Evolutionary conservation across 2,329 filamentous ascomycete genomes (phyloP).

Genomic region (Pezicula rhizophila): DNA sequence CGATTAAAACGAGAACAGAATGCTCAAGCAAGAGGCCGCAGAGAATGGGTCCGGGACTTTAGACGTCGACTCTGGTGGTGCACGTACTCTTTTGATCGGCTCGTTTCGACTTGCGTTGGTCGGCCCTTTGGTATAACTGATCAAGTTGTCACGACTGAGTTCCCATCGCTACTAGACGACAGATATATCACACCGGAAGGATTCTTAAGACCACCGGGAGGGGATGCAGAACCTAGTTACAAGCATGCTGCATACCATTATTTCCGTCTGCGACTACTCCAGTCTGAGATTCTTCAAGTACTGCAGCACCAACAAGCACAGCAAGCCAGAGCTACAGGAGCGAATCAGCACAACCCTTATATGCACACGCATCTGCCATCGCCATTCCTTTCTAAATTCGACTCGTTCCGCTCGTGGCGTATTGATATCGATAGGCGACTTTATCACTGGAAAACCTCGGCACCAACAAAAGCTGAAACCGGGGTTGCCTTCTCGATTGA

Average conservation of each 20-base stretch:
- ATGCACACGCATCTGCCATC: slow-evolving; percentile 77
- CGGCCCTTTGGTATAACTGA: slow-evolving; percentile 93
- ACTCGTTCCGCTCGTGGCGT: slow-evolving; percentile 83
- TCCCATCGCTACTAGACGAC: slow-evolving; percentile 84
- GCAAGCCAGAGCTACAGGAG: slow-evolving; percentile 60
- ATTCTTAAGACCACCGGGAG: slow-evolving; percentile 50
- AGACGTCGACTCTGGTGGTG: slow-evolving; percentile 92
- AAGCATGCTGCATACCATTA: slow-evolving; percentile 91
- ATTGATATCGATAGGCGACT: slow-evolving; percentile 79
- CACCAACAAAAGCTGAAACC: slow-evolving; percentile 71
- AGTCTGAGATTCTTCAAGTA: slow-evolving; percentile 93
- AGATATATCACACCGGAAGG: slow-evolving; percentile 77
- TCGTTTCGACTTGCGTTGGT: slow-evolving; percentile 90
- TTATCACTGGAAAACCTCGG: slow-evolving; percentile 78
- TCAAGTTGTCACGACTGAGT: slow-evolving; percentile 91
- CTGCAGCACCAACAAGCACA: slow-evolving; percentile 88
- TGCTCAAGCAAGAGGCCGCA: slow-evolving; percentile 53
- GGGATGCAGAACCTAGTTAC: slow-evolving; percentile 66
- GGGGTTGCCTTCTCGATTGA: slow-evolving; percentile 86
- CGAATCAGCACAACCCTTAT: slow-evolving; percentile 60
- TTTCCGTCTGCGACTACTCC: slow-evolving; percentile 78
- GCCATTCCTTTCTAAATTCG: slow-evolving; percentile 77
- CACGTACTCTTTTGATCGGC: slow-evolving; percentile 89
- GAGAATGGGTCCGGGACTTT: slow-evolving; percentile 81
- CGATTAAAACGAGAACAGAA: slow-evolving; percentile 29